phyloP scores from a whole-genome alignment of 2,329 filamentous ascomycete species.

The Cercospora janseana region DNA sequence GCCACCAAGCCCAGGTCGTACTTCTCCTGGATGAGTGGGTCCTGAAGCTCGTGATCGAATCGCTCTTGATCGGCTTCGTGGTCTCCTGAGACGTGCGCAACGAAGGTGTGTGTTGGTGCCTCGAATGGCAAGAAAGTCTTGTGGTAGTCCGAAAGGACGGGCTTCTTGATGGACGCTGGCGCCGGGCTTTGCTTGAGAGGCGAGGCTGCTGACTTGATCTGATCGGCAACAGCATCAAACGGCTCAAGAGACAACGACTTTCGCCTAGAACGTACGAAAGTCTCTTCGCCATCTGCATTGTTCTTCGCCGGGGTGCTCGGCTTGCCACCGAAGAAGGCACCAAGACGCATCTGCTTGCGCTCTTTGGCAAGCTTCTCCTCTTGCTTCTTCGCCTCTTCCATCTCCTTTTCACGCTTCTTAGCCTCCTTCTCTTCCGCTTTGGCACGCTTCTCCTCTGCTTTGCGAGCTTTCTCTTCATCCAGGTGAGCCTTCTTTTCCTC shows the following conservation, averaged over 20 bases:
- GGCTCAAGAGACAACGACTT: constrained; percentile 38
- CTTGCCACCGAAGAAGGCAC: constrained; percentile 46
- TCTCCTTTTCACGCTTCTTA: constrained; percentile 43
- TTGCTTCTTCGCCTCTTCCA: constrained; percentile 33
- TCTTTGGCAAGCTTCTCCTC: constrained; percentile 36
- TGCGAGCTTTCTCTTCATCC: constrained; percentile 38
- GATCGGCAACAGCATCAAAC: constrained; percentile 31
- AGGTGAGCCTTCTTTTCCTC: constrained; percentile 44
- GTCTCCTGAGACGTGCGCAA: constrained; percentile 54
- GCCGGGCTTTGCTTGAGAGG: constrained; percentile 28
- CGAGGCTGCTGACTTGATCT: constrained; percentile 29
- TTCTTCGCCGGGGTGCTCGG: constrained; percentile 37
- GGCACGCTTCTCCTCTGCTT: constrained; percentile 42
- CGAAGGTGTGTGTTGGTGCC: constrained; percentile 66
- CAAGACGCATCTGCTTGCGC: constrained; percentile 40
- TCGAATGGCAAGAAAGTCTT: constrained; percentile 79
- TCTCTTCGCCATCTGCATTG: constrained; percentile 19
- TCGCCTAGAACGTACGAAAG: constrained; percentile 34
- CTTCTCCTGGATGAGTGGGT: constrained; percentile 33
- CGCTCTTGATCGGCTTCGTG: constrained; percentile 30
- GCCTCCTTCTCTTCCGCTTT: constrained; percentile 44
- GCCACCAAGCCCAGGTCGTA: constrained; percentile 32
- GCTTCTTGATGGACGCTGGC: constrained; percentile 27
- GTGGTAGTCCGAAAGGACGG: constrained; percentile 45
- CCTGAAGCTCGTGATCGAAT: constrained; percentile 35